Percentiles rank a stretch among this genome's conserved stretches.
Evolutionary conservation across 2,329 filamentous ascomycete species (phyloP).

Genomic region (Myriosclerotinia curreyana): DNA sequence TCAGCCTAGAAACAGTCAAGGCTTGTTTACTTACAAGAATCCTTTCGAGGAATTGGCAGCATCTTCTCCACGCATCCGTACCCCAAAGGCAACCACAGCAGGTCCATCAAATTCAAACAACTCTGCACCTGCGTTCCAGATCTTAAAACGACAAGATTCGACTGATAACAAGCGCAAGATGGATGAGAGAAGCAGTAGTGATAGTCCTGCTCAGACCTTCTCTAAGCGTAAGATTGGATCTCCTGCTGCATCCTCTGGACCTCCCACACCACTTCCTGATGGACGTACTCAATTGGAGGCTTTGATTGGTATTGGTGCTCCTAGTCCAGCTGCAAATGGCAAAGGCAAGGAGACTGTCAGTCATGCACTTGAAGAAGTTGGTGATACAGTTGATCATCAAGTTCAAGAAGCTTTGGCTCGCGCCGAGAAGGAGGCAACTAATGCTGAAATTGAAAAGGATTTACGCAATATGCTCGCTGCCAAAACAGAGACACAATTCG

Average conservation of each 20-base stretch:
- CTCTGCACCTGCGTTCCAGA: constrained; percentile 36
- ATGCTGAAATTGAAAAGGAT: constrained; percentile 49
- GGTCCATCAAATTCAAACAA: constrained; percentile 41
- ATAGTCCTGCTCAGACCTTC: constrained; percentile 32
- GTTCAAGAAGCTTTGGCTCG: constrained; percentile 51
- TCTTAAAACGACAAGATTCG: constrained; percentile 37
- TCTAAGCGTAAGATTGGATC: constrained; percentile 36
- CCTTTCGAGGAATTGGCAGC: constrained; percentile 68
- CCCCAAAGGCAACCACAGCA: constrained; percentile 45
- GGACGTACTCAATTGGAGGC: constrained; percentile 42
- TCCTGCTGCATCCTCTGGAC: constrained; percentile 30
- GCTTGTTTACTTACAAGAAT: constrained; percentile 66
- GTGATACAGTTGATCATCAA: constrained; percentile 14
- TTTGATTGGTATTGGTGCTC: constrained; percentile 37
- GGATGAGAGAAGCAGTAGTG: constrained; percentile 32
- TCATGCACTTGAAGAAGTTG: constrained; percentile 48
- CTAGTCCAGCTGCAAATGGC: constrained; percentile 16
- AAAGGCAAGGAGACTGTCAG: constrained; percentile 62
- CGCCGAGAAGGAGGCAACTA: constrained; percentile 46
- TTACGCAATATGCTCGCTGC: constrained; percentile 50
- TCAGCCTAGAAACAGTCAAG: constrained; percentile 28
- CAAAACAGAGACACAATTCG: constrained; percentile 53
- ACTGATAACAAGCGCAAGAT: constrained; percentile 37
- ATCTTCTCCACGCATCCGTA: constrained; percentile 59
- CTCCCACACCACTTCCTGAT: constrained; percentile 36